A percentile compares a stretch with the other conserved stretches of the same genome.
Conservation (phyloP, 192 early-diverging fungal genomes). For the Chytriomyces hyalinus region DNA sequence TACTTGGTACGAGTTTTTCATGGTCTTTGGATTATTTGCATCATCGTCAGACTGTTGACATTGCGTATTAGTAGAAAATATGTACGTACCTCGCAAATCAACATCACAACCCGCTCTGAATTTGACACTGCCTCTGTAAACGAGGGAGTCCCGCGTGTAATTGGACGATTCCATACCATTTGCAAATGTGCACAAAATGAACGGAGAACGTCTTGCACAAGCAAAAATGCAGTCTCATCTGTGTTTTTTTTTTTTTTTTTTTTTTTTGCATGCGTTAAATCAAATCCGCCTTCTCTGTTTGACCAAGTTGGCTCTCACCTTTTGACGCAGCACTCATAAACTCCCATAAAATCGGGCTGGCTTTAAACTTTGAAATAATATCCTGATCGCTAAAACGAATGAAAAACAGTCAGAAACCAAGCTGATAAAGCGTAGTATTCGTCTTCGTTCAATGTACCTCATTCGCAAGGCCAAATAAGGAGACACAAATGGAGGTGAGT, state of each 20-base stretch:
- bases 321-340: background rate
- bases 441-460: background rate
- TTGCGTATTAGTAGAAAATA: background rate
- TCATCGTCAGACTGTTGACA: no score
- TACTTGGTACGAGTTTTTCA: background rate
- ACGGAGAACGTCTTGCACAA: background rate
- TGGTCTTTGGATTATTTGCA: no score
- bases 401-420: background rate
- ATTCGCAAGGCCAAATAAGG: background rate
- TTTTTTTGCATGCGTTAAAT: background rate
- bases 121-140: background rate
- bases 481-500: background rate
- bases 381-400: background rate
- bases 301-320: background rate
- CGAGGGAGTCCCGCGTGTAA: background rate
- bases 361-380: background rate
- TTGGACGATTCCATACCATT: background rate
- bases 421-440: background rate
- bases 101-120: background rate
- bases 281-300: background rate
- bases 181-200: background rate
- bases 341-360: background rate
- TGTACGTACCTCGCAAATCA: background rate
- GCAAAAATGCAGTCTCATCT: background rate
- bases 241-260: background rate